phyloP scores from a whole-genome alignment of 352 stramenopile species.

The Salisapilia sapeloensis region DNA sequence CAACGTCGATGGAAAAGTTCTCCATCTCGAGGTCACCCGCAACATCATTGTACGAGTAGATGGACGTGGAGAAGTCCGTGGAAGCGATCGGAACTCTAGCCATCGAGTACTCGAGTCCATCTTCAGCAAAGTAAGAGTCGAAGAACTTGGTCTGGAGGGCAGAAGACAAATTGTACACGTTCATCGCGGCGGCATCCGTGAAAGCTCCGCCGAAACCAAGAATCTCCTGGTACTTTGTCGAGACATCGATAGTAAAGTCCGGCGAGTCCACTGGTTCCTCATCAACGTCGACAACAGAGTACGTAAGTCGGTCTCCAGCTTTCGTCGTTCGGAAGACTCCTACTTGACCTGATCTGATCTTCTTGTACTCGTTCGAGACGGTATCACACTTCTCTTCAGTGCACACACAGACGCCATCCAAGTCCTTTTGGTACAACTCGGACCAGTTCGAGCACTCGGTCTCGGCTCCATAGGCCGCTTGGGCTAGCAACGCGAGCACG shows the following conservation, averaged over 20 bases:
- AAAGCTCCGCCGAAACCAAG: conserved; percentile 82
- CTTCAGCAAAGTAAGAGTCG: conserved; percentile 66
- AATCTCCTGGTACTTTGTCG: conserved; percentile 57
- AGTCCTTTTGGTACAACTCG: conserved; percentile 17
- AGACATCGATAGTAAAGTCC: conserved; percentile 29
- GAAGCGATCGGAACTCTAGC: conserved; percentile 73
- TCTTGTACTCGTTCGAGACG: conserved; percentile 23
- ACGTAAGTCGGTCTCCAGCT: conserved; percentile 23
- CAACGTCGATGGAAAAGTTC: conserved; percentile 74
- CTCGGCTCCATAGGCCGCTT: too few species aligned
- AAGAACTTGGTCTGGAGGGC: conserved; percentile 46
- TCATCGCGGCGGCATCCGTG: conserved; percentile 72
- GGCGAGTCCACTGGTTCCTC: conserved; percentile 5
- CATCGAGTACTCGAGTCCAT: conserved; percentile 68
- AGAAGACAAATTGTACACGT: conserved; percentile 41
- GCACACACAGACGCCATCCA: conserved; percentile 34
- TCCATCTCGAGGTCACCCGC: conserved; percentile 61
- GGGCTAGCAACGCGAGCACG: too few species aligned
- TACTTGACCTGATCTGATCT: conserved; percentile 14
- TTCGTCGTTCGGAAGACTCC: conserved; percentile 33
- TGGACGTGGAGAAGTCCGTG: conserved; percentile 70
- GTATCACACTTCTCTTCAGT: conserved; percentile 28
- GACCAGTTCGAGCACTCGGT: conserved; percentile 22
- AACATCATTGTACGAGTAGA: conserved; percentile 79
- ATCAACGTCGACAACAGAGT: conserved; percentile 12